These are phyloP conservation scores for Puccinia novopanici DNA, from an alignment of 1,284 basidiomycete species.

Conservation along the genomic window DNA sequence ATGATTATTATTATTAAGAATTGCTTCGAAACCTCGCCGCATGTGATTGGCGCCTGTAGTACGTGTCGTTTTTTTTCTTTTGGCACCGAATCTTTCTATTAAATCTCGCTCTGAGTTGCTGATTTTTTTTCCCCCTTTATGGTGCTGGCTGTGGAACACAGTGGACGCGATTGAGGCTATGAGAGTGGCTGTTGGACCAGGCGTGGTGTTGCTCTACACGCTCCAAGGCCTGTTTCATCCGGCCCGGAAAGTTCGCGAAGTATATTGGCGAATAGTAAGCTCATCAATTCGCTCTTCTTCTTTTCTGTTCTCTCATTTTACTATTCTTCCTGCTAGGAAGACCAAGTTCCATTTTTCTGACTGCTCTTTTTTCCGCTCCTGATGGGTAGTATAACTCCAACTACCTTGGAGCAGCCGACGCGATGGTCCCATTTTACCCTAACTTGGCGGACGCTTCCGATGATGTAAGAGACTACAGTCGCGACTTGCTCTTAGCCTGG, in stretches of 20 bases:
- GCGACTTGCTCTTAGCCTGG: conserved; percentile 56
- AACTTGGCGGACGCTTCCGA: conserved; percentile 56
- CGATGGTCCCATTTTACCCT: conserved; percentile 92
- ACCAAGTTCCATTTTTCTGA: conserved; percentile 54
- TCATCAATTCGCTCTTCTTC: not conserved
- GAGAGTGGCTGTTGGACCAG: conserved; percentile 91
- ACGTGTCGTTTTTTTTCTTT: not conserved
- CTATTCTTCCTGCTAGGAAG: not conserved
- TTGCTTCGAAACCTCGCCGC: conserved; percentile 68
- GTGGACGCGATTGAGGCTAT: conserved; percentile 83
- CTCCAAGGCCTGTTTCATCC: conserved; percentile 94
- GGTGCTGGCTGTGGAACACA: not conserved
- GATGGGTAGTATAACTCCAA: conserved; percentile 62
- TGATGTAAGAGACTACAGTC: conserved; percentile 56
- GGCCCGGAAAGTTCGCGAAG: conserved; percentile 92
- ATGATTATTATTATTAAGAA: conserved; percentile 5
- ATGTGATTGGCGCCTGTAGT: conserved; percentile 80
- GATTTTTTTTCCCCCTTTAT: conserved; percentile 33
- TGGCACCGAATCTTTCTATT: not conserved
- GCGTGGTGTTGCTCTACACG: conserved; percentile 83
- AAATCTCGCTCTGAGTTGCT: conserved; percentile 30
- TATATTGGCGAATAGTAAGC: conserved; percentile 53
- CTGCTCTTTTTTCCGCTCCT: conserved; percentile 66
- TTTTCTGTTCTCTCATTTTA: not conserved
- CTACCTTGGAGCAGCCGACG: conserved; percentile 82